Evolutionary conservation across 2,329 filamentous ascomycete species (phyloP).

Genomic region (Cordyceps javanica): DNA sequence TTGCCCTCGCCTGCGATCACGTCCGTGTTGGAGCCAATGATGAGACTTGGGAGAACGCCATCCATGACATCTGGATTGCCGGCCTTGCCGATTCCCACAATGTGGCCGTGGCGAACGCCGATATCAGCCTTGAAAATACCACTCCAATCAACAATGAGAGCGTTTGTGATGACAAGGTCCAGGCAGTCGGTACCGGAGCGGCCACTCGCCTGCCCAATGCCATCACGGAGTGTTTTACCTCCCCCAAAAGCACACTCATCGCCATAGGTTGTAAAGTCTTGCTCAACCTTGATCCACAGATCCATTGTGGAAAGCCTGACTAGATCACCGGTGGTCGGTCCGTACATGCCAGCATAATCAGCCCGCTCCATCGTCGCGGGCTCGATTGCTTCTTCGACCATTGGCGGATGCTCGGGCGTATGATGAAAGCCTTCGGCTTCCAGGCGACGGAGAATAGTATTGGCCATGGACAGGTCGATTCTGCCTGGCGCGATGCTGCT

Average conservation of each 20-base stretch:
- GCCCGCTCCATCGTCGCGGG: slow-evolving; percentile 77
- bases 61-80: slow-evolving; percentile 98
- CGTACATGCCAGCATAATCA: slow-evolving; percentile 84
- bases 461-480: too few species aligned
- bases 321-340: slow-evolving; percentile 79
- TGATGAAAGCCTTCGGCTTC: too few species aligned
- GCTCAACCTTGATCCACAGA: slow-evolving; percentile 86
- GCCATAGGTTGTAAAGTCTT: slow-evolving; percentile 76
- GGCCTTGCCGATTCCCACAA: slow-evolving; percentile 86
- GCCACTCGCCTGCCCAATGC: slow-evolving; percentile 89
- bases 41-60: slow-evolving; percentile 68
- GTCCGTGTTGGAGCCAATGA: slow-evolving; percentile 84
- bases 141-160: slow-evolving; percentile 81
- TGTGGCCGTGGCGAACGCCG: slow-evolving; percentile 80
- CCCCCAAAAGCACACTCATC: slow-evolving; percentile 95
- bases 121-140: slow-evolving; percentile 98
- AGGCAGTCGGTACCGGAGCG: slow-evolving; percentile 64
- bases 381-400: too few species aligned
- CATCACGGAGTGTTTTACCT: slow-evolving; percentile 87
- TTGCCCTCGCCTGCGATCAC: slow-evolving; percentile 85
- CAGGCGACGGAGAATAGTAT: too few species aligned
- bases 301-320: slow-evolving; percentile 78
- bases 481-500: too few species aligned
- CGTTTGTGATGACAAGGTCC: slow-evolving; percentile 85
- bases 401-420: too few species aligned